A percentile compares a stretch with the other conserved stretches of the same genome.
These are phyloP conservation scores for Ustilago nuda DNA, from an alignment of 1,284 basidiomycete genomes.

Conservation along the genomic window DNA sequence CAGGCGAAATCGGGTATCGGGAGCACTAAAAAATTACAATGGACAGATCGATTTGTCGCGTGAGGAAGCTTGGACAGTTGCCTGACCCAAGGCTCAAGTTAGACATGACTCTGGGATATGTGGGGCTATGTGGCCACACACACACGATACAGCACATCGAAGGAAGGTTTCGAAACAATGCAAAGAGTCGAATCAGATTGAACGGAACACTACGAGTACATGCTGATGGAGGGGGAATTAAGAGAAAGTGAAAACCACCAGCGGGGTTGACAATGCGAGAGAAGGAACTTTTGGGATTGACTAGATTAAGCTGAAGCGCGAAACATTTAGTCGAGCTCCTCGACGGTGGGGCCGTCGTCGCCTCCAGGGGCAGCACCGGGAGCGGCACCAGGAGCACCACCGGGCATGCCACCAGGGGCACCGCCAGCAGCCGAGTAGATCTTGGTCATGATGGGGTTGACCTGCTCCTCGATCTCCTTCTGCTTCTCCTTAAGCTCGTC, in stretches of 20 bases:
- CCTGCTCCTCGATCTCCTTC: conserved; percentile 91
- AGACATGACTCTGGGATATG: neutral
- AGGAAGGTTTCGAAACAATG: conserved; percentile 23
- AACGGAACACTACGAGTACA: conserved; percentile 49
- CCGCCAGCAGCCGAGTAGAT: conserved; percentile 79
- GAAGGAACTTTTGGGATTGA: conserved; percentile 9
- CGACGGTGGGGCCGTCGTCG: conserved; percentile 85
- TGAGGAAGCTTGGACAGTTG: too few species aligned
- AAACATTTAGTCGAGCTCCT: conserved; percentile 78
- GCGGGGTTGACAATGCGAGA: conserved; percentile 15
- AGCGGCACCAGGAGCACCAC: conserved; percentile 69
- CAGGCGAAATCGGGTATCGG: neutral
- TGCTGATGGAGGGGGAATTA: conserved; percentile 38
- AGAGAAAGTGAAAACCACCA: conserved; percentile 30
- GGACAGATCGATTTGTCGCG: too few species aligned
- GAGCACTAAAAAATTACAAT: too few species aligned
- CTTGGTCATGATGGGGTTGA: conserved; percentile 95
- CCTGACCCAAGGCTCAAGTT: too few species aligned
- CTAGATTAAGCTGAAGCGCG: conserved; percentile 10
- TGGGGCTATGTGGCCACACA: too few species aligned
- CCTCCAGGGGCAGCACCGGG: conserved; percentile 60
- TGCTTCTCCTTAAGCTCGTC: conserved; percentile 96
- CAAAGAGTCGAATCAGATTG: conserved; percentile 39
- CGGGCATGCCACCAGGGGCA: conserved; percentile 74
- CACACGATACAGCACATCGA: too few species aligned